Evolutionary conservation across 176 grass and related monocot genomes (phyloP).

Genomic region (Aegilops bicornis): DNA sequence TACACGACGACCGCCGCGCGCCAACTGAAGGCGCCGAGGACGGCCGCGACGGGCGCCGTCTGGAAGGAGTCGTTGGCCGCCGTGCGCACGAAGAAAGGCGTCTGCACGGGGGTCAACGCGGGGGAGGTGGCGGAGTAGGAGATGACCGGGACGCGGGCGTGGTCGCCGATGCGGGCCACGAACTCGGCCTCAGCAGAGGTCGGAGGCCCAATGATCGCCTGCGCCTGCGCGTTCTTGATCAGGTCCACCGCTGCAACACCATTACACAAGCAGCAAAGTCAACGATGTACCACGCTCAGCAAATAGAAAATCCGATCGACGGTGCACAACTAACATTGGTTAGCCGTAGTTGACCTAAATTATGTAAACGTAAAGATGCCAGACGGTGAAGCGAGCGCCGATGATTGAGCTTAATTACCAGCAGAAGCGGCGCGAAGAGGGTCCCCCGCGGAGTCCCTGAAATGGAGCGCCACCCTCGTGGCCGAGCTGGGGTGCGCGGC

Average conservation of each 20-base stretch:
- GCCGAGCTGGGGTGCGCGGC: slow-evolving; percentile 3
- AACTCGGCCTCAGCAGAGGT: slow-evolving; percentile 45
- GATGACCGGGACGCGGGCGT: slow-evolving; percentile 53
- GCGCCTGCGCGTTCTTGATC: slow-evolving; percentile 55
- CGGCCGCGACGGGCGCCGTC: slow-evolving; percentile 45
- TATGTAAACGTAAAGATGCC: too few relatives aligned
- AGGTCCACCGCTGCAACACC: slow-evolving; percentile 56
- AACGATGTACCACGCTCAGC: too few relatives aligned
- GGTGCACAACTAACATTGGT: too few relatives aligned
- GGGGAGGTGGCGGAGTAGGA: slow-evolving; percentile 71
- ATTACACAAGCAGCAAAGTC: too few relatives aligned
- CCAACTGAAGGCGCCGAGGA: slow-evolving; percentile 46
- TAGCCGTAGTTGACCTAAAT: too few relatives aligned
- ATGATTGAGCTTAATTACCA: slow-evolving; percentile 25
- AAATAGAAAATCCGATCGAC: too few relatives aligned
- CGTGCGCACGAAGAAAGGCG: slow-evolving; percentile 70
- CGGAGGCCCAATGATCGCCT: slow-evolving; percentile 49
- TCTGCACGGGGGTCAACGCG: slow-evolving; percentile 19
- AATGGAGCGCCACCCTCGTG: slow-evolving; percentile 32
- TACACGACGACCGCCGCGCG: slow-evolving; percentile 35
- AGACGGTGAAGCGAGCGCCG: too few relatives aligned
- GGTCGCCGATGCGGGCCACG: slow-evolving; percentile 46
- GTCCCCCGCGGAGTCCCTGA: slow-evolving; percentile 33
- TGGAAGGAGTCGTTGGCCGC: slow-evolving; percentile 54
- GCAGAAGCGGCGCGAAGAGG: slow-evolving; percentile 41